phyloP scores from a whole-genome alignment of 768 basidiomycete genomes.

The Serendipita indica region DNA sequence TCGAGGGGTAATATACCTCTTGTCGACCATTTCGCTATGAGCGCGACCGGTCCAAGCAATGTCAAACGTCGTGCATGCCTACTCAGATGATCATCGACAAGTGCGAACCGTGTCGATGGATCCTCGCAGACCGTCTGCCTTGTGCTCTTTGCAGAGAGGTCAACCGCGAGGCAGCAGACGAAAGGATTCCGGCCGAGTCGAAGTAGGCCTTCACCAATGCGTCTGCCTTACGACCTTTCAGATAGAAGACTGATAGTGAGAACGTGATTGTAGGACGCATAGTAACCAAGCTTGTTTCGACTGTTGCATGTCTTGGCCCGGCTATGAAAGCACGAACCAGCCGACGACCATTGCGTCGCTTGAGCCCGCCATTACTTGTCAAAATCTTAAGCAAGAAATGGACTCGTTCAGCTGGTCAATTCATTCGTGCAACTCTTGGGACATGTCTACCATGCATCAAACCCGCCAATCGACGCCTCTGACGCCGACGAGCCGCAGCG shows the following conservation, averaged over 20 bases:
- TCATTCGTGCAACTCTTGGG: slow-evolving; percentile 38
- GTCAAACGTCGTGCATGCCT: neutral
- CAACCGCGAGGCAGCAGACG: no score
- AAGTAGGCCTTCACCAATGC: no score
- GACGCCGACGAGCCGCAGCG: slow-evolving; percentile 26
- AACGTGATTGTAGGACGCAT: no score
- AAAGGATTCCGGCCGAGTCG: no score
- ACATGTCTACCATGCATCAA: slow-evolving; percentile 46
- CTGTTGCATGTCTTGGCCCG: no score
- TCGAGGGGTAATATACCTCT: neutral
- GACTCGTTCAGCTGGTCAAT: slow-evolving; percentile 45
- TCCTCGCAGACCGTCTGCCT: neutral
- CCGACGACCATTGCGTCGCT: neutral
- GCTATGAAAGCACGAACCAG: no score
- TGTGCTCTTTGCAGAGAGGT: no score
- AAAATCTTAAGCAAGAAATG: slow-evolving; percentile 21
- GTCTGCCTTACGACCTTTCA: no score
- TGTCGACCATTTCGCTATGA: neutral
- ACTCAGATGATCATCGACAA: neutral
- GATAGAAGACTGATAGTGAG: no score
- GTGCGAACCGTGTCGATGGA: neutral
- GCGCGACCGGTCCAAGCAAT: neutral
- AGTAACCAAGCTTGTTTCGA: no score
- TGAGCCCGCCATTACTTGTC: neutral
- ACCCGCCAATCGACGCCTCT: slow-evolving; percentile 17